A percentile compares a stretch with the other conserved stretches of the same genome.
Conservation (phyloP, 2,329 filamentous ascomycete species). For the Phaeomoniella chlamydospora region DNA sequence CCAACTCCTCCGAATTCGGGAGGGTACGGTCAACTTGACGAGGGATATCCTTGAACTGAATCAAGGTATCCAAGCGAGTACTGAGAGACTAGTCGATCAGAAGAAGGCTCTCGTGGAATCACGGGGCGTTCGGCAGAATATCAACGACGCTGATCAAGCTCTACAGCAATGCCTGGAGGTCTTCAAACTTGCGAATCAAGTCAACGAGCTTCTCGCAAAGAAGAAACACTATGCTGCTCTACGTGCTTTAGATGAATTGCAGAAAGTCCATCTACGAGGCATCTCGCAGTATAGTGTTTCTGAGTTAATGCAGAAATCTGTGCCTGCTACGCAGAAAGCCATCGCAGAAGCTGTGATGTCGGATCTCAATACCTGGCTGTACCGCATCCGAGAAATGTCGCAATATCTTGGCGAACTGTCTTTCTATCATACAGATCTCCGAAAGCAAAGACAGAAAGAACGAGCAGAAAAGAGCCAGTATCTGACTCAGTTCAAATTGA, state of each 20-base stretch:
- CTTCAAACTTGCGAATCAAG: slow-evolving; percentile 79
- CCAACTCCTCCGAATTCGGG: slow-evolving; percentile 79
- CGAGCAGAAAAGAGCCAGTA: slow-evolving; percentile 62
- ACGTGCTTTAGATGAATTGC: slow-evolving; percentile 84
- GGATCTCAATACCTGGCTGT: slow-evolving; percentile 94
- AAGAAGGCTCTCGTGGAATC: slow-evolving; percentile 92
- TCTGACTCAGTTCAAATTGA: slow-evolving; percentile 73
- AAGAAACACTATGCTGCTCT: slow-evolving; percentile 94
- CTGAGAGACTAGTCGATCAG: slow-evolving; percentile 83
- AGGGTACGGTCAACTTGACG: slow-evolving; percentile 78
- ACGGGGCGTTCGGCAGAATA: slow-evolving; percentile 81
- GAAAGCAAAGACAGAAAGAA: slow-evolving; percentile 69
- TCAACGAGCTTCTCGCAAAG: slow-evolving; percentile 78
- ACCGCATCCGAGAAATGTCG: slow-evolving; percentile 84
- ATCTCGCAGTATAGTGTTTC: slow-evolving; percentile 91
- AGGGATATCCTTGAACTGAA: slow-evolving; percentile 85
- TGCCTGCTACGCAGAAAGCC: slow-evolving; percentile 78
- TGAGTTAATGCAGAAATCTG: slow-evolving; percentile 88
- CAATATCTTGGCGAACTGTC: slow-evolving; percentile 93
- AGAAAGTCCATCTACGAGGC: slow-evolving; percentile 90
- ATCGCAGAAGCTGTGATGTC: slow-evolving; percentile 96
- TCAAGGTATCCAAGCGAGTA: slow-evolving; percentile 87
- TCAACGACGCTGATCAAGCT: slow-evolving; percentile 80
- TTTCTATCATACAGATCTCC: slow-evolving; percentile 87
- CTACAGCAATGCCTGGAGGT: slow-evolving; percentile 87